Conservation (phyloP, 352 stramenopile genomes). For the Pythium pectinolyticum region DNA sequence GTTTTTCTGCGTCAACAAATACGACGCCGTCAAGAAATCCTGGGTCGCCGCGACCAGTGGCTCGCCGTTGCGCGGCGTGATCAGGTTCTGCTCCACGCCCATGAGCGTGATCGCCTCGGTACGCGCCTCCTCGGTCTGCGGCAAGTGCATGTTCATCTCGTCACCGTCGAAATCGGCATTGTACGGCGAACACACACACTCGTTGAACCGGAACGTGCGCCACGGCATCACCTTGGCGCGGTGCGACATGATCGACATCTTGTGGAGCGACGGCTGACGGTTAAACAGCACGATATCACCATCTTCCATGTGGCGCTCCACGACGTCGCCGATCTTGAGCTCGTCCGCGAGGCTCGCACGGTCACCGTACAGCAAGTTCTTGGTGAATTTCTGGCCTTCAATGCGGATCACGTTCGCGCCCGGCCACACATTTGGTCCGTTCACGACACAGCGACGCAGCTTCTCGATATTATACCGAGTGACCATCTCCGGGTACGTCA, state of each 20-base stretch:
- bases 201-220: slow-evolving; percentile 99
- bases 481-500: slow-evolving; percentile 98
- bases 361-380: slow-evolving; percentile 94
- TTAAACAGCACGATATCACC: slow-evolving; percentile 99
- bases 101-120: slow-evolving; percentile 97
- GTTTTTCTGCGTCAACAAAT: slow-evolving; percentile 98
- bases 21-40: slow-evolving; percentile 99
- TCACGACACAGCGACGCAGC: slow-evolving; percentile 93
- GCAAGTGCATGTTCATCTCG: slow-evolving; percentile 99
- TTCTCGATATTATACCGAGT: slow-evolving; percentile 98
- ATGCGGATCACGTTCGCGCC: slow-evolving; percentile 94
- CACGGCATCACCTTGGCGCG: slow-evolving; percentile 94
- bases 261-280: slow-evolving; percentile 99
- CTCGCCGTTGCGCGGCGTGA: slow-evolving; percentile 98
- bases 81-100: slow-evolving; percentile 97
- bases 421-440: slow-evolving; percentile 95
- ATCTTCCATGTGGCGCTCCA: slow-evolving; percentile 99
- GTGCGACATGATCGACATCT: slow-evolving; percentile 99
- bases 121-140: slow-evolving; percentile 98
- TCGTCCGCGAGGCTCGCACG: slow-evolving; percentile 91
- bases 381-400: slow-evolving; percentile 85
- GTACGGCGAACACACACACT: slow-evolving; percentile 99
- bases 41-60: slow-evolving; percentile 97
- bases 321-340: slow-evolving; percentile 96
- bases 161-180: slow-evolving; percentile 99